Conservation (phyloP, 192 early-diverging fungal genomes). For the Dimargaris verticillata region DNA sequence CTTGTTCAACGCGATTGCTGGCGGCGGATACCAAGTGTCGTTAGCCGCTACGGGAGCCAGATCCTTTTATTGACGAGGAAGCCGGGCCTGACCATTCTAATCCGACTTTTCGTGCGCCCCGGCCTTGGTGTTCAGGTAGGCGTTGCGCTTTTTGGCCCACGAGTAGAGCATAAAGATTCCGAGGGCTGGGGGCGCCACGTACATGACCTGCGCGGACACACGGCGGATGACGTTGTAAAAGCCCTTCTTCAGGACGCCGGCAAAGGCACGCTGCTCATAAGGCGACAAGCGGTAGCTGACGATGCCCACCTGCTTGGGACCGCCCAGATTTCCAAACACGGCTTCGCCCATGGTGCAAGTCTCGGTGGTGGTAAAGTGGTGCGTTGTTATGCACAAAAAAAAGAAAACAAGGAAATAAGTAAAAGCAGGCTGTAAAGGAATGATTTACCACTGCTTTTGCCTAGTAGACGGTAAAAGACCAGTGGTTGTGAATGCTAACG, state of each 20-base stretch:
- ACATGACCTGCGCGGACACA: conserved; percentile 30
- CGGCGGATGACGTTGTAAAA: conserved; percentile 47
- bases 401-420: too few relatives aligned
- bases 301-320: conserved; percentile 23
- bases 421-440: too few relatives aligned
- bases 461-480: too few relatives aligned
- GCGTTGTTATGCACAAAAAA: too few relatives aligned
- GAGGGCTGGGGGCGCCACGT: conserved; percentile 33
- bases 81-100: not conserved
- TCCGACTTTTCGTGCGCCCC: conserved; percentile 8
- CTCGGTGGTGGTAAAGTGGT: too few relatives aligned
- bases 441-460: too few relatives aligned
- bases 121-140: conserved; percentile 13
- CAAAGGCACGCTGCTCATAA: conserved; percentile 43
- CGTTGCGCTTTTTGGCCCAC: conserved; percentile 27
- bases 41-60: too few relatives aligned
- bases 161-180: conserved; percentile 30
- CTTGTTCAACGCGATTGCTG: too few relatives aligned
- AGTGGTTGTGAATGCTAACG: too few relatives aligned
- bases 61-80: too few relatives aligned
- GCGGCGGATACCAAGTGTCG: too few relatives aligned
- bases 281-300: conserved; percentile 39
- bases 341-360: too few relatives aligned
- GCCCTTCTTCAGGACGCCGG: conserved; percentile 35
- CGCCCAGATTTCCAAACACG: conserved; percentile 11